Conservation (phyloP, 2,329 filamentous ascomycete genomes). For the Cordyceps fumosorosea region DNA sequence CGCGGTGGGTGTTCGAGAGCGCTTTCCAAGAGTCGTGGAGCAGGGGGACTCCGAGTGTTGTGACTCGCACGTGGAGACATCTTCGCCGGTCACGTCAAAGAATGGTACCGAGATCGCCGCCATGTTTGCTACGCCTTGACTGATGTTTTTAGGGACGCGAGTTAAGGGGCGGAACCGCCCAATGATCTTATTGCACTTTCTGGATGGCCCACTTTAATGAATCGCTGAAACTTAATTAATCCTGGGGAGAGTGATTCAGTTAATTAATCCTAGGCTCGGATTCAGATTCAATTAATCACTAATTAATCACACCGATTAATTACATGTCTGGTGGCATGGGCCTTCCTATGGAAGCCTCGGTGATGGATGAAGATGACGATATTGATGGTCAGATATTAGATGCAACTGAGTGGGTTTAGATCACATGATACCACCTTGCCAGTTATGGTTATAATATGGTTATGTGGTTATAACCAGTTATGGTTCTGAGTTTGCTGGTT, state of each 20-base stretch:
- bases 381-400: no score
- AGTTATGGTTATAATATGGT: no score
- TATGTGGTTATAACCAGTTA: no score
- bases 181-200: background rate
- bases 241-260: constrained; percentile 7
- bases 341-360: no score
- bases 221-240: constrained; percentile 11
- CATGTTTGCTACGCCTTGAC: background rate
- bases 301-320: constrained; percentile 5
- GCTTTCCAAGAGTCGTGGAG: background rate
- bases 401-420: no score
- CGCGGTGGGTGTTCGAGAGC: background rate
- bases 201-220: background rate
- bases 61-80: background rate
- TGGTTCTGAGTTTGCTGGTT: no score
- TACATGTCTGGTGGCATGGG: background rate
- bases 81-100: background rate
- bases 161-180: background rate
- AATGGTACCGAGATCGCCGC: background rate
- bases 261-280: background rate
- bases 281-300: constrained; percentile 5
- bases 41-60: background rate
- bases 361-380: no score
- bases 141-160: background rate
- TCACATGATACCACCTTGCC: no score